phyloP scores from a whole-genome alignment of 2,329 filamentous ascomycete species.

The Decorospora gaudefroyi region DNA sequence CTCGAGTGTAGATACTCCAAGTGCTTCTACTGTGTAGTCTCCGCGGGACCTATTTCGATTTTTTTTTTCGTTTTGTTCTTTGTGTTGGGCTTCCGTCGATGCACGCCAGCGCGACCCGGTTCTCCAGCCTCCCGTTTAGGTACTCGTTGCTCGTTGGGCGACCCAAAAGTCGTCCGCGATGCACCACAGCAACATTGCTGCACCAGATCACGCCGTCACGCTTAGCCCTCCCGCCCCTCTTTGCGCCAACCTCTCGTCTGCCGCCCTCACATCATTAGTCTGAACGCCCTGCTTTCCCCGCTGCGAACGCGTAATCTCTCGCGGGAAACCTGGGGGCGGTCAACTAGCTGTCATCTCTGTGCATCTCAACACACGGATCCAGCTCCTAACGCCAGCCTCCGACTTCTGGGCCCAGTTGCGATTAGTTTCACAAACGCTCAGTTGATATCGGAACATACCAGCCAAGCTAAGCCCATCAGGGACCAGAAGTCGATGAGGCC shows the following conservation, averaged over 20 bases:
- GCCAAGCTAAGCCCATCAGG: no score
- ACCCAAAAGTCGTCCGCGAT: conserved; percentile 5
- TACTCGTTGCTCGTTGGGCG: conserved; percentile 8
- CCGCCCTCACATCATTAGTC: conserved; percentile 4
- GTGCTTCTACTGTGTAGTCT: neutral
- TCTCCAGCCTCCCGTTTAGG: conserved; percentile 17
- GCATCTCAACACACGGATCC: conserved; percentile 24
- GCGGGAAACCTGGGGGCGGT: conserved; percentile 8
- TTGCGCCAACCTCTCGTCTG: conserved; percentile 17
- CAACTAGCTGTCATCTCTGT: conserved; percentile 12
- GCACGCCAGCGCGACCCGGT: conserved; percentile 13
- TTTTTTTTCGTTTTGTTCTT: conserved; percentile 4
- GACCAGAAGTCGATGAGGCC: no score
- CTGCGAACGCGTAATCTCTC: conserved; percentile 25
- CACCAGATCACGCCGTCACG: conserved; percentile 17
- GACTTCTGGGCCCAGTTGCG: no score
- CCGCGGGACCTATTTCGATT: neutral
- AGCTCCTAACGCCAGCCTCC: no score
- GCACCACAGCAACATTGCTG: conserved; percentile 11
- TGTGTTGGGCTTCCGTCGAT: conserved; percentile 8
- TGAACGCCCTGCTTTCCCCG: conserved; percentile 15
- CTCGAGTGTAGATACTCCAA: no score
- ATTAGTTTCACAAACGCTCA: no score
- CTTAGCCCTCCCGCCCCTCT: conserved; percentile 30
- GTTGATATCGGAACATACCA: no score